Evolutionary conservation across 148 eudicot genomes (phyloP).

Genomic region (Rhododendron molle): DNA sequence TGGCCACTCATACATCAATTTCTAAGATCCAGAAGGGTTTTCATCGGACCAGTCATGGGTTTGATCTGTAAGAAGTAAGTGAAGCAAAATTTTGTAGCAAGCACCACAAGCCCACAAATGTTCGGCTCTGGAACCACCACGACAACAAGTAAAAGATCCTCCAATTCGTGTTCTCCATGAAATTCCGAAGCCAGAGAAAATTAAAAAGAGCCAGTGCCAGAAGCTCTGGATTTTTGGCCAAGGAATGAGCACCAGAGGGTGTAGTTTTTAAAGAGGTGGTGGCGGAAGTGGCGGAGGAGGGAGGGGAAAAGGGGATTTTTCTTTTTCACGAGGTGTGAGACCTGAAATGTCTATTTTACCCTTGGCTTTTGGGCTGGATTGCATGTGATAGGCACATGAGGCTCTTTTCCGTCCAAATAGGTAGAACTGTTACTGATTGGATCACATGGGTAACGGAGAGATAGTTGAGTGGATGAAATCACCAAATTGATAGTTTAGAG

Average conservation of each 20-base stretch:
- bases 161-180: slow-evolving; percentile 74
- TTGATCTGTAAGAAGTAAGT: slow-evolving; percentile 75
- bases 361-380: no score
- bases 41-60: slow-evolving; percentile 67
- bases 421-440: no score
- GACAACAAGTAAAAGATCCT: slow-evolving; percentile 62
- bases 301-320: no score
- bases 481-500: no score
- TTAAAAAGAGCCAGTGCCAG: slow-evolving; percentile 52
- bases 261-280: slow-evolving; percentile 51
- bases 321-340: no score
- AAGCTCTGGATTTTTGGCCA: slow-evolving; percentile 58
- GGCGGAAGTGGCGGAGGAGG: slow-evolving; percentile 22
- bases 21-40: slow-evolving; percentile 28
- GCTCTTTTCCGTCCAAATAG: no score
- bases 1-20: slow-evolving; percentile 56
- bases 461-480: no score
- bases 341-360: no score
- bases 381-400: no score
- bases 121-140: slow-evolving; percentile 83
- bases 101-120: slow-evolving; percentile 76
- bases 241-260: slow-evolving; percentile 71
- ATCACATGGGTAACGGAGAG: no score
- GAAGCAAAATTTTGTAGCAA: slow-evolving; percentile 64
- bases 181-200: slow-evolving; percentile 70